phyloP scores from a whole-genome alignment of 1,284 basidiomycete species.

The Lignosus rhinocerotis region DNA sequence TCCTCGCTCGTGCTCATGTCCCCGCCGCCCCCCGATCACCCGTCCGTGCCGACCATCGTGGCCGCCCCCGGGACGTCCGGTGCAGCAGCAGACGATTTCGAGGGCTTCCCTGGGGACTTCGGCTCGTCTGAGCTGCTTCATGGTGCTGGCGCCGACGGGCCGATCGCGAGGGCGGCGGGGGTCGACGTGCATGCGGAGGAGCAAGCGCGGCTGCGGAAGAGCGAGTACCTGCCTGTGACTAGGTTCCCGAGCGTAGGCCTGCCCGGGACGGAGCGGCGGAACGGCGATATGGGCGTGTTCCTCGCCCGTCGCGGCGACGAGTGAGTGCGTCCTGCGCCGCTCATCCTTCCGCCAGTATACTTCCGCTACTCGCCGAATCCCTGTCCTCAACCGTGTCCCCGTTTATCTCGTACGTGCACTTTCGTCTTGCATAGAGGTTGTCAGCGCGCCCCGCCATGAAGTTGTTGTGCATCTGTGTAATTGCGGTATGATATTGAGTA shows the following conservation, averaged over 20 bases:
- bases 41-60: constrained; percentile 5
- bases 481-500: no score
- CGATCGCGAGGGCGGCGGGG: background rate
- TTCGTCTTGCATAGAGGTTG: no score
- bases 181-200: constrained; percentile 1
- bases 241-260: constrained; percentile 35
- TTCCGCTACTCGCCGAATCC: no score
- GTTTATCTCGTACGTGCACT: no score
- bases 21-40: constrained; percentile 20
- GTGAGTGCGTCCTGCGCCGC: constrained; percentile 2
- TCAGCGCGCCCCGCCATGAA: no score
- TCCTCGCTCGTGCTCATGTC: constrained; percentile 21
- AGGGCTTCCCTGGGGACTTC: constrained; percentile 25
- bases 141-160: background rate
- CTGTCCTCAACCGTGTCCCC: no score
- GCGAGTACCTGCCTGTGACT: constrained; percentile 12
- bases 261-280: constrained; percentile 28
- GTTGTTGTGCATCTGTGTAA: no score
- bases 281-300: constrained; percentile 36
- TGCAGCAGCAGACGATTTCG: constrained; percentile 16
- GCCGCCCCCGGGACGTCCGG: background rate
- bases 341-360: no score
- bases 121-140: constrained; percentile 5
- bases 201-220: constrained; percentile 1
- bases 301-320: constrained; percentile 33